Conservation (phyloP, 768 basidiomycete species). For the Favolaschia claudopus region DNA sequence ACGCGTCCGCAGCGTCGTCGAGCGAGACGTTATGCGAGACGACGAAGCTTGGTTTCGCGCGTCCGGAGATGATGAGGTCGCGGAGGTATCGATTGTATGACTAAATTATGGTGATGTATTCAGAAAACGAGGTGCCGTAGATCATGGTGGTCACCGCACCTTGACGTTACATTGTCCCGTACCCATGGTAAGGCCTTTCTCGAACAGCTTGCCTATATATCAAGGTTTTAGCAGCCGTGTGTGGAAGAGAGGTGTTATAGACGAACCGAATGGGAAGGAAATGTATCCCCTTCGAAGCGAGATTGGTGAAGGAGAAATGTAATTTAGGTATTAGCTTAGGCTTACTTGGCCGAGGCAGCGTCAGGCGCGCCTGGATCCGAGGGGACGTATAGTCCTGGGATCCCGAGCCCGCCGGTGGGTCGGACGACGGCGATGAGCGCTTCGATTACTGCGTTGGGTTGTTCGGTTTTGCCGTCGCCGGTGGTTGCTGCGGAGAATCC, state of each 20-base stretch:
- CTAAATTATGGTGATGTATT: conserved; percentile 35
- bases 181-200: conserved; percentile 61
- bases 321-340: neutral
- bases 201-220: conserved; percentile 51
- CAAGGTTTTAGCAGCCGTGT: too few species aligned
- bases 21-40: conserved; percentile 61
- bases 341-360: conserved; percentile 55
- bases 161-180: conserved; percentile 67
- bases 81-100: conserved; percentile 61
- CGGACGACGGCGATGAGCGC: conserved; percentile 59
- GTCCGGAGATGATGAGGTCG: conserved; percentile 60
- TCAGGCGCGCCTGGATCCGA: conserved; percentile 65
- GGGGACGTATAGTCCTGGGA: conserved; percentile 64
- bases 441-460: conserved; percentile 62
- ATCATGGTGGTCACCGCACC: conserved; percentile 33
- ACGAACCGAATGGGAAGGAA: conserved; percentile 56
- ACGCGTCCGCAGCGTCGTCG: conserved; percentile 56
- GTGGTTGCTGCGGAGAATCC: conserved; percentile 49
- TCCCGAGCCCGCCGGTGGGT: conserved; percentile 63
- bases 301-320: neutral
- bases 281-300: conserved; percentile 50
- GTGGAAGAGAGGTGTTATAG: too few species aligned
- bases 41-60: conserved; percentile 62
- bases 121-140: too few species aligned
- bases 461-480: conserved; percentile 61